Evolutionary conservation across 352 stramenopile genomes (phyloP).

Genomic region (Blastocystis sp.): DNA sequence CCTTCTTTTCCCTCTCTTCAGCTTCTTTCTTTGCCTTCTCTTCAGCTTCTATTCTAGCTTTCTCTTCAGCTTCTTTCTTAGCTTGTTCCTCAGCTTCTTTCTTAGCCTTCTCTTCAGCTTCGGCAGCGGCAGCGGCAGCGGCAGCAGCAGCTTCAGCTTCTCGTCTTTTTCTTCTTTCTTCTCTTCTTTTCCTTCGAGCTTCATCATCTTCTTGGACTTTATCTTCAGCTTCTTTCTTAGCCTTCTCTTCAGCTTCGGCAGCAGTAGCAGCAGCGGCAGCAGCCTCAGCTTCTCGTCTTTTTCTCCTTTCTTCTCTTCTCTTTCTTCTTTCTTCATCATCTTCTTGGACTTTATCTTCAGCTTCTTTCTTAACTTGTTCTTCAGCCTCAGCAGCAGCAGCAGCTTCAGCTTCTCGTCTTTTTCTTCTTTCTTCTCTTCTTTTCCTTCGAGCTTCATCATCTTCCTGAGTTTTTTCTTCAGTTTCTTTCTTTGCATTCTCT

Average conservation of each 20-base stretch:
- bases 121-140: not conserved
- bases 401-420: not conserved
- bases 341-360: not conserved
- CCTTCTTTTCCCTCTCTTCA: not conserved
- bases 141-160: not conserved
- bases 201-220: not conserved
- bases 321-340: not conserved
- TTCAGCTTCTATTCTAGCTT: not conserved
- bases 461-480: not conserved
- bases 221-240: not conserved
- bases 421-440: not conserved
- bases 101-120: not conserved
- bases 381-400: not conserved
- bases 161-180: not conserved
- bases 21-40: not conserved
- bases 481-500: not conserved
- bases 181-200: not conserved
- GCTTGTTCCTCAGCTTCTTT: not conserved
- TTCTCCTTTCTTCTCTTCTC: not conserved
- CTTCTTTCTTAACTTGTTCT: not conserved
- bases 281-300: not conserved
- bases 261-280: not conserved
- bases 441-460: not conserved
- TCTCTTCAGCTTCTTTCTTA: not conserved
- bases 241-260: not conserved